Conservation (phyloP, 129 eudicot genomes). For the Heracleum sosnowskyi region DNA sequence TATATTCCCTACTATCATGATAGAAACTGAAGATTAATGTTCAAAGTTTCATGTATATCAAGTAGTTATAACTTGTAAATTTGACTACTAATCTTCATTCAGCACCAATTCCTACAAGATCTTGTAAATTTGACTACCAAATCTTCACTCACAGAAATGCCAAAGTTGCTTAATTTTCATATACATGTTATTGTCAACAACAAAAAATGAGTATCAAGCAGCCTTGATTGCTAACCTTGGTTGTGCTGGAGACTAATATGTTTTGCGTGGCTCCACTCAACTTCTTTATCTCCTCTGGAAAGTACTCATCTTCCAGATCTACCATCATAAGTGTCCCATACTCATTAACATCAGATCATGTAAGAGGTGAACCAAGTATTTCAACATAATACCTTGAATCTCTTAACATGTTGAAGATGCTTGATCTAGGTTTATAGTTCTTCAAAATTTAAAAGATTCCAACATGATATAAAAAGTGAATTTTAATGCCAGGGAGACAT, state of each 20-base stretch:
- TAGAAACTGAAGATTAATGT: background rate
- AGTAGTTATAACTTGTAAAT: background rate
- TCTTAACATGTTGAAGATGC: slow-evolving; percentile 90
- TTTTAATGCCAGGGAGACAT: slow-evolving; percentile 5
- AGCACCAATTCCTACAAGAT: too few relatives aligned
- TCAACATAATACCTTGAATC: slow-evolving; percentile 87
- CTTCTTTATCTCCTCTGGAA: slow-evolving; percentile 75
- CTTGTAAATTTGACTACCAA: too few relatives aligned
- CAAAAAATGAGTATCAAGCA: background rate
- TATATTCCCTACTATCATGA: background rate
- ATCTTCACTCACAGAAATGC: background rate
- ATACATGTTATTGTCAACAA: background rate
- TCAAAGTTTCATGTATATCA: background rate
- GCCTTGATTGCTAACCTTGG: slow-evolving; percentile 43
- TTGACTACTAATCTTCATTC: background rate
- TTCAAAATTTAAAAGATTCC: slow-evolving; percentile 79
- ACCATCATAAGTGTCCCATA: slow-evolving; percentile 90
- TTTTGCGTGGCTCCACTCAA: slow-evolving; percentile 84
- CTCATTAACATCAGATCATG: slow-evolving; percentile 87
- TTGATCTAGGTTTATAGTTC: slow-evolving; percentile 79
- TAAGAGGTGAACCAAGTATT: slow-evolving; percentile 92
- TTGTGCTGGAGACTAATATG: slow-evolving; percentile 49
- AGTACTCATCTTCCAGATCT: slow-evolving; percentile 96
- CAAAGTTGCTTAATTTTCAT: background rate
- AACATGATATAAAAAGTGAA: slow-evolving; percentile 40